Evolutionary conservation across 768 basidiomycete species (phyloP).

Genomic region (Rickenella mellea): DNA sequence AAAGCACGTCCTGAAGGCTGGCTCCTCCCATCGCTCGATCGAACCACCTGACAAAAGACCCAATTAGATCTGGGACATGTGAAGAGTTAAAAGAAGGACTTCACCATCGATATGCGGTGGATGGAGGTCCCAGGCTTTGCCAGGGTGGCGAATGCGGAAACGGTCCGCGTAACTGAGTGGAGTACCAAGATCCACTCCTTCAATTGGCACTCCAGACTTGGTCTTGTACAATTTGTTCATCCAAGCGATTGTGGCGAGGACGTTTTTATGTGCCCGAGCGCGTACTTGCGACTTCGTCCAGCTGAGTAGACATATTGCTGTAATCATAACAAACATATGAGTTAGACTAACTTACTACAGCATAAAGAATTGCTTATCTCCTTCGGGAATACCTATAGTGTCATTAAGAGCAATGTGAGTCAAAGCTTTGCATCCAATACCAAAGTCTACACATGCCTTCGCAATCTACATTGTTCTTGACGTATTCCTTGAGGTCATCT

Average conservation of each 20-base stretch:
- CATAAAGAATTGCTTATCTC: constrained; percentile 66
- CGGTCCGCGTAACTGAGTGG: constrained; percentile 67
- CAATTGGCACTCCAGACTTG: constrained; percentile 24
- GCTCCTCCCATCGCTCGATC: constrained; percentile 71
- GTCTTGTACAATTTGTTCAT: constrained; percentile 50
- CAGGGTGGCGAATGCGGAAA: constrained; percentile 65
- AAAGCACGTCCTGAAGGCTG: constrained; percentile 48
- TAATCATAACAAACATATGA: background rate
- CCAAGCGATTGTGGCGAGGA: constrained; percentile 47
- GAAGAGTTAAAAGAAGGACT: constrained; percentile 13
- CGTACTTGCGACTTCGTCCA: constrained; percentile 51
- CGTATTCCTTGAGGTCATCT: constrained; percentile 41
- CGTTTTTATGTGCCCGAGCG: constrained; percentile 59
- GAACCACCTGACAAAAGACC: constrained; percentile 41
- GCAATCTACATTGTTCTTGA: constrained; percentile 45
- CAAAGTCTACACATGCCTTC: constrained; percentile 29
- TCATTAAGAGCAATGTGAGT: background rate
- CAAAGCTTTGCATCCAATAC: too few relatives aligned
- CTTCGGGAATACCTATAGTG: constrained; percentile 35
- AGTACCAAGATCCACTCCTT: constrained; percentile 50
- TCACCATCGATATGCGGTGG: constrained; percentile 44
- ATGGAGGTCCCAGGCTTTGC: constrained; percentile 42
- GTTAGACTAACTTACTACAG: constrained; percentile 43
- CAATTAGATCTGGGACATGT: constrained; percentile 16
- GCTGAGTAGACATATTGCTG: constrained; percentile 13